Conservation (phyloP, 2,329 filamentous ascomycete species). For the Paecilomyces niveus region DNA sequence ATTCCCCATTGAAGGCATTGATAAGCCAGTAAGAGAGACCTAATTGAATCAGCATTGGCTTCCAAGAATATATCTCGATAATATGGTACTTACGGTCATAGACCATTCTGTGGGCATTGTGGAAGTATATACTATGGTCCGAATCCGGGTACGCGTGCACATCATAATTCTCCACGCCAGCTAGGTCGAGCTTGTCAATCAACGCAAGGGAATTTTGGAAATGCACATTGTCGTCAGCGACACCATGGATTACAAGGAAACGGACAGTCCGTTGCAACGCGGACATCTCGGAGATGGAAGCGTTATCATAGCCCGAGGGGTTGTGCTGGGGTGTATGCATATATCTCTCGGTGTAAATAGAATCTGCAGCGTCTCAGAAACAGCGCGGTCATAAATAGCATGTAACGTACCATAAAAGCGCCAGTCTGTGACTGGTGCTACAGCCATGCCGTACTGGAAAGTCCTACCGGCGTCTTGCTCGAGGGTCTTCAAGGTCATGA, state of each 20-base stretch:
- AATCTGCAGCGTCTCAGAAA: conserved; percentile 15
- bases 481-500: conserved; percentile 88
- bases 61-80: conserved; percentile 2
- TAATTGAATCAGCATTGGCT: conserved; percentile 7
- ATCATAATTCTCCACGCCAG: conserved; percentile 84
- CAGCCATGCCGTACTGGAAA: conserved; percentile 95
- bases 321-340: conserved; percentile 94
- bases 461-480: conserved; percentile 84
- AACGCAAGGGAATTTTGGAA: conserved; percentile 87
- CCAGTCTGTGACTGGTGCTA: conserved; percentile 98
- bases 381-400: background rate
- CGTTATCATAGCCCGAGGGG: conserved; percentile 64
- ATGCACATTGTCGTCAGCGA: conserved; percentile 97
- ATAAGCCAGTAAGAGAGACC: conserved; percentile 70
- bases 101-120: conserved; percentile 84
- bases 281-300: conserved; percentile 65
- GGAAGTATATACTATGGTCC: conserved; percentile 91
- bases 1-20: conserved; percentile 97
- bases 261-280: conserved; percentile 70
- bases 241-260: conserved; percentile 92
- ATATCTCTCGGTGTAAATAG: conserved; percentile 55
- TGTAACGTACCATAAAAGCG: conserved; percentile 63
- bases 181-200: conserved; percentile 78
- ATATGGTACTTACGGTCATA: conserved; percentile 69
- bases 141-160: conserved; percentile 95